These are phyloP conservation scores for Berkeleyomyces basicola DNA, from an alignment of 2,329 filamentous ascomycete genomes.

Conservation along the genomic window DNA sequence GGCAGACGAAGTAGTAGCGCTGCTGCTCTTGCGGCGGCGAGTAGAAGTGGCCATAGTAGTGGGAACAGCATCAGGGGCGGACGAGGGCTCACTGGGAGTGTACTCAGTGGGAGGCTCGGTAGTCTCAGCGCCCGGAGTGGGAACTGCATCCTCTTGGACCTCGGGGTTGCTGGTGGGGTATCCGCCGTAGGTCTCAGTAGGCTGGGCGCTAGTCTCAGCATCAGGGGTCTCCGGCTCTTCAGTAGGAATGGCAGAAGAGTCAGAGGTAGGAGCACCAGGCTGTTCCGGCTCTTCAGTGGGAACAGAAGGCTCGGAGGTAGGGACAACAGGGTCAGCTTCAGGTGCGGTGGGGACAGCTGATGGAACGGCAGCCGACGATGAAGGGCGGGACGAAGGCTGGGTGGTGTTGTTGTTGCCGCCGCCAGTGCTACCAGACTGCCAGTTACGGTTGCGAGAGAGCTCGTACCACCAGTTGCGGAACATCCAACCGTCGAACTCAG, in stretches of 20 bases:
- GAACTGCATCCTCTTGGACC: background rate
- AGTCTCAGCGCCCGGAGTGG: background rate
- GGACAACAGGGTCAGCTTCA: too few relatives aligned
- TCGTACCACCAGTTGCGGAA: slow-evolving; percentile 29
- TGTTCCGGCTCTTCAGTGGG: background rate
- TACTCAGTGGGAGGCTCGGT: background rate
- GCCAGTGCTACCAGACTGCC: slow-evolving; percentile 14
- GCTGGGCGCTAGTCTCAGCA: background rate
- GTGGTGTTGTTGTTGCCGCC: background rate
- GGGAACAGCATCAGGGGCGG: background rate
- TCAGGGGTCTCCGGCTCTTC: background rate
- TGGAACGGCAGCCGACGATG: too few relatives aligned
- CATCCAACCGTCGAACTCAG: slow-evolving; percentile 35
- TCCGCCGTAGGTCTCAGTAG: background rate
- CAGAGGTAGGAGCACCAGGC: background rate
- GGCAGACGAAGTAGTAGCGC: background rate
- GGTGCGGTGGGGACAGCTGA: too few relatives aligned
- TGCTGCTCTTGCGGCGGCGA: background rate
- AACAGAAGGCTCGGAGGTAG: background rate
- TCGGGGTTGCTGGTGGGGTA: background rate
- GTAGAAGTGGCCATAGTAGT: background rate
- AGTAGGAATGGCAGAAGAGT: background rate
- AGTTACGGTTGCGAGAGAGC: slow-evolving; percentile 19
- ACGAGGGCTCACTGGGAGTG: background rate
- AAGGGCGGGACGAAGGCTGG: background rate